Evolutionary conservation across 2,329 filamentous ascomycete species (phyloP).

Genomic region (Pseudohalonectria lignicola): DNA sequence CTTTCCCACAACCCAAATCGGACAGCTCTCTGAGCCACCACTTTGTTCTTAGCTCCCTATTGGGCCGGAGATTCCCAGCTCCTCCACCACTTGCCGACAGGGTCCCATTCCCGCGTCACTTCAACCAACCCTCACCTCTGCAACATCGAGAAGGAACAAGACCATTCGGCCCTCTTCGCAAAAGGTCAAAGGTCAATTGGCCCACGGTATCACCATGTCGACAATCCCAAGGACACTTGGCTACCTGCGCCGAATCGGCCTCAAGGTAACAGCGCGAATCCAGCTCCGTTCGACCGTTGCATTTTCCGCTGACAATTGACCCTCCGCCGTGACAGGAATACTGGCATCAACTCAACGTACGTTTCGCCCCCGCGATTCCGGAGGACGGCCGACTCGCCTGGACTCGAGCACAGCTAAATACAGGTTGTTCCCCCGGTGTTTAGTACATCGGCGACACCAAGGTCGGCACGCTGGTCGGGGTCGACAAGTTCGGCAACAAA

Average conservation of each 20-base stretch:
- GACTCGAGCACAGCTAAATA: no score
- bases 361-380: conserved; percentile 22
- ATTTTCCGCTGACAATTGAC: conserved; percentile 21
- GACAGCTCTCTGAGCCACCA: no score
- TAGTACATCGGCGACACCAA: conserved; percentile 82
- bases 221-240: conserved; percentile 75
- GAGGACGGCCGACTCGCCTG: background rate
- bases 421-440: no score
- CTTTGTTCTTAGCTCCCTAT: no score
- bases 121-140: background rate
- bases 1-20: no score
- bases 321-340: conserved; percentile 52
- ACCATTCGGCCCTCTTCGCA: conserved; percentile 1
- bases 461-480: conserved; percentile 73
- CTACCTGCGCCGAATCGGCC: conserved; percentile 77
- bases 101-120: conserved; percentile 1
- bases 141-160: no score
- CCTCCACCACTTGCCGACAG: background rate
- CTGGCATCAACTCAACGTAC: conserved; percentile 86
- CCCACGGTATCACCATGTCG: conserved; percentile 58
- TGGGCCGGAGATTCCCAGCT: background rate
- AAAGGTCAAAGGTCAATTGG: conserved; percentile 17
- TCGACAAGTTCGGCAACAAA: conserved; percentile 91
- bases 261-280: conserved; percentile 52
- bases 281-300: background rate